A percentile compares a stretch with the other conserved stretches of the same genome.
These are phyloP conservation scores for Tricholoma matsutake DNA, from an alignment of 768 basidiomycete species.

Conservation along the genomic window DNA sequence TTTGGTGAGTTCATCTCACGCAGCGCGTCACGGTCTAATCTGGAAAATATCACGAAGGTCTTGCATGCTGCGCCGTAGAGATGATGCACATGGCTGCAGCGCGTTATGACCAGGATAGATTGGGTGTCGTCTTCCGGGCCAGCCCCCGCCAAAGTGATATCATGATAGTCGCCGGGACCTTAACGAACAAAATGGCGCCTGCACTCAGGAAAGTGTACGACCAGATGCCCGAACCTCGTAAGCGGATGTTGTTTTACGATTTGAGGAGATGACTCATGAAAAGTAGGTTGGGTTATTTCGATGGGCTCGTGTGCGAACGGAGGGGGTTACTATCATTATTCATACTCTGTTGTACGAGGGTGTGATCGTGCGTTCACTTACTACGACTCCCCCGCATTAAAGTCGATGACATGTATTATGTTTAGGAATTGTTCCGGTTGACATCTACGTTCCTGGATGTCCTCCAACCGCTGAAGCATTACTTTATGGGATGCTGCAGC, in stretches of 20 bases:
- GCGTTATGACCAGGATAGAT: constrained; percentile 95
- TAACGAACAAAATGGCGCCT: constrained; percentile 99
- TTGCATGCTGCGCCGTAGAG: constrained; percentile 99
- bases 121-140: constrained; percentile 98
- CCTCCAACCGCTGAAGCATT: constrained; percentile 96
- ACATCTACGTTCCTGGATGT: constrained; percentile 97
- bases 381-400: constrained; percentile 1
- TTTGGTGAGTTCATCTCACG: constrained; percentile 51
- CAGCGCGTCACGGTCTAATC: neutral
- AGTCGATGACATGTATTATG: constrained; percentile 7
- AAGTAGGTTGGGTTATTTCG: constrained; percentile 92
- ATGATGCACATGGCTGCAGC: constrained; percentile 99
- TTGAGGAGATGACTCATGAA: constrained; percentile 3
- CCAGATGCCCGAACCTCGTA: constrained; percentile 97
- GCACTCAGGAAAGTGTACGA: constrained; percentile 95
- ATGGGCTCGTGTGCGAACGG: constrained; percentile 99
- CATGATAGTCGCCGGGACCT: constrained; percentile 98
- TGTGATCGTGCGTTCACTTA: constrained; percentile 74
- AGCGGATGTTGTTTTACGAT: constrained; percentile 24
- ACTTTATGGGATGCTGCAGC: constrained; percentile 93
- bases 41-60: constrained; percentile 45
- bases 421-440: constrained; percentile 92
- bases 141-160: constrained; percentile 96
- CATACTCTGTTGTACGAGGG: constrained; percentile 97
- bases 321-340: constrained; percentile 96